These are phyloP conservation scores for Colletotrichum higginsianum DNA, from an alignment of 2,329 filamentous ascomycete genomes.

Conservation along the genomic window DNA sequence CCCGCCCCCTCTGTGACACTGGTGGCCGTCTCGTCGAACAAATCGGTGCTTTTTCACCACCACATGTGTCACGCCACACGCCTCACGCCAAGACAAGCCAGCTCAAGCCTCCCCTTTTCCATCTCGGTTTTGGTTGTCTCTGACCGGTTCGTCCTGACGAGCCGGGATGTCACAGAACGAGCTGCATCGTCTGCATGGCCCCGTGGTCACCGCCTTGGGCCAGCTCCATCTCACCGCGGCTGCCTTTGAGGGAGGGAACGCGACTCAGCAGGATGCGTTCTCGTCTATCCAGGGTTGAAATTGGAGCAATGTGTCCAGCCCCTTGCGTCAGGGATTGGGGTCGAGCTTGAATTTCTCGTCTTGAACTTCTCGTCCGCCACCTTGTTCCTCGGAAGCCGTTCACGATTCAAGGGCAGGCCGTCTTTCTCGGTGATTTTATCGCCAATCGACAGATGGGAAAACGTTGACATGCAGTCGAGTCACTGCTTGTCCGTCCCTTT, in stretches of 20 bases:
- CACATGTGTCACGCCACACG: background rate
- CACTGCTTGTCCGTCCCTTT: background rate
- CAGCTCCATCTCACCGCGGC: constrained; percentile 10
- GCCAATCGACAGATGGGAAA: background rate
- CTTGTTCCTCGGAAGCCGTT: background rate
- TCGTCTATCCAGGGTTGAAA: background rate
- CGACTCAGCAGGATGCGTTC: background rate
- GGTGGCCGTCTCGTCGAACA: constrained; percentile 4
- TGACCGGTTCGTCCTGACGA: constrained; percentile 4
- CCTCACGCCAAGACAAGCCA: constrained; percentile 8
- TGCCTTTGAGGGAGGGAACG: background rate
- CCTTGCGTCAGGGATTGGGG: too few relatives aligned
- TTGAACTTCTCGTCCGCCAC: background rate
- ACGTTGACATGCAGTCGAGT: background rate
- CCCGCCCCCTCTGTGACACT: background rate
- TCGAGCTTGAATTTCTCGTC: background rate
- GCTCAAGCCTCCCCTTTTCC: background rate
- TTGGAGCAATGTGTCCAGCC: background rate
- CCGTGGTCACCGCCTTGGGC: background rate
- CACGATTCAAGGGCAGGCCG: background rate
- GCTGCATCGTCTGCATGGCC: constrained; percentile 24
- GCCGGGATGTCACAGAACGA: constrained; percentile 25
- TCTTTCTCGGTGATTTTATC: background rate
- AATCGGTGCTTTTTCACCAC: background rate
- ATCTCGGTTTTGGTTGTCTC: background rate